Conservation (phyloP, 1,284 basidiomycete species). For the Marasmius oreades region DNA sequence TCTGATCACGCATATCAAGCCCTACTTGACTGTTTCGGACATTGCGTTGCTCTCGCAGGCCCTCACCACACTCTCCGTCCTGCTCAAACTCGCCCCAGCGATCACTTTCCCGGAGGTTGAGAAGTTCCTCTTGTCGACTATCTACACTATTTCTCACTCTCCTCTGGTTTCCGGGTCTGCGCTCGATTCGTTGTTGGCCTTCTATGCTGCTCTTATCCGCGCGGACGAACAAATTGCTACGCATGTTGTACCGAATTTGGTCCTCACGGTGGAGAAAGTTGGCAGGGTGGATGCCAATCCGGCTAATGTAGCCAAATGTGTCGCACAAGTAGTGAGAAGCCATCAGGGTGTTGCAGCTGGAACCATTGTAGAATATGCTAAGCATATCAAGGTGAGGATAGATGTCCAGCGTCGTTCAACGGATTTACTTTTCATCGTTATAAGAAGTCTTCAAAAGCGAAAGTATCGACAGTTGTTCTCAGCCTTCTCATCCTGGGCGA, state of each 20-base stretch:
- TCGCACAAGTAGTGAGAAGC: constrained; percentile 77
- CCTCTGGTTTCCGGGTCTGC: constrained; percentile 71
- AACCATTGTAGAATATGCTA: constrained; percentile 78
- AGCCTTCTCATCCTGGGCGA: constrained; percentile 87
- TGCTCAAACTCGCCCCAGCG: constrained; percentile 66
- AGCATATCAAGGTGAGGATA: constrained; percentile 63
- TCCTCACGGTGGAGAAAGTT: constrained; percentile 56
- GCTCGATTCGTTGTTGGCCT: constrained; percentile 77
- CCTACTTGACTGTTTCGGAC: constrained; percentile 70
- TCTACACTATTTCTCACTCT: constrained; percentile 74
- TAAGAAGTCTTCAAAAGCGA: constrained; percentile 63
- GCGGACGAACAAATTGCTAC: constrained; percentile 80
- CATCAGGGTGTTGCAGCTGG: constrained; percentile 70
- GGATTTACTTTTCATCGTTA: constrained; percentile 7
- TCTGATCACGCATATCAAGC: constrained; percentile 71
- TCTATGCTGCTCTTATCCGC: constrained; percentile 79
- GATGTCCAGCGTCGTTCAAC: neutral
- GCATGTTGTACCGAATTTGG: constrained; percentile 72
- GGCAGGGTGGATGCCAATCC: constrained; percentile 51
- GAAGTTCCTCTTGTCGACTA: constrained; percentile 59
- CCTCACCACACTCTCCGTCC: constrained; percentile 64
- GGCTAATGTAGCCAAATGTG: constrained; percentile 76
- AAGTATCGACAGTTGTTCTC: constrained; percentile 68
- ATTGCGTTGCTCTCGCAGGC: constrained; percentile 78
- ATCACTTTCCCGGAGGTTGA: constrained; percentile 73